Percentiles rank a stretch among this genome's conserved stretches.
phyloP scores from a whole-genome alignment of 1,139 yeast species.

The Kurtzmaniella quercitrusa region DNA sequence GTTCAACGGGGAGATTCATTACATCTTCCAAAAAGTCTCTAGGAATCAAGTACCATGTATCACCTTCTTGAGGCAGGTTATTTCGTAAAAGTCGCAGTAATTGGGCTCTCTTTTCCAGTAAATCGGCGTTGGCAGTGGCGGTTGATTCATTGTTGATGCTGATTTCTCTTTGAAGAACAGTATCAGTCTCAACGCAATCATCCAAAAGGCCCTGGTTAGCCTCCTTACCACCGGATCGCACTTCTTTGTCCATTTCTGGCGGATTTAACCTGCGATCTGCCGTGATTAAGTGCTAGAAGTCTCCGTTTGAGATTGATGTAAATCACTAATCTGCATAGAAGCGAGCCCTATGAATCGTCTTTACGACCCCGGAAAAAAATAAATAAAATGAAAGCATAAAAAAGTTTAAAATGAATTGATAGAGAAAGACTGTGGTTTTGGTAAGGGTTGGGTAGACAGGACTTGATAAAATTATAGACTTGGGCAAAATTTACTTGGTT shows the following conservation, averaged over 20 bases:
- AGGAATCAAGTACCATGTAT: slow-evolving; percentile 36
- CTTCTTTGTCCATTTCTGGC: background rate
- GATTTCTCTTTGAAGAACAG: background rate
- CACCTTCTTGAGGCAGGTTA: slow-evolving; percentile 28
- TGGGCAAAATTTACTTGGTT: too few species aligned
- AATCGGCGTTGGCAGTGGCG: slow-evolving; percentile 8
- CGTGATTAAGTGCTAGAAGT: background rate
- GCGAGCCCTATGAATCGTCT: background rate
- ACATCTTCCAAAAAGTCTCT: slow-evolving; percentile 24
- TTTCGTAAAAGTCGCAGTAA: slow-evolving; percentile 19
- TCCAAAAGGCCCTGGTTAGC: background rate
- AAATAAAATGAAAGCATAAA: background rate
- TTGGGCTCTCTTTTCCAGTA: slow-evolving; percentile 18
- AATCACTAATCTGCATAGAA: background rate
- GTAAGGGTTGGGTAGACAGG: too few species aligned
- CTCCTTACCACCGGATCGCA: background rate
- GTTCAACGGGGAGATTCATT: slow-evolving; percentile 20
- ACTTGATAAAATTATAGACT: too few species aligned
- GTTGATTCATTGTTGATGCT: slow-evolving; percentile 1
- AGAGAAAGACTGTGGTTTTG: too few species aligned
- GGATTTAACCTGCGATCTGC: background rate
- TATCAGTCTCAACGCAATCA: background rate
- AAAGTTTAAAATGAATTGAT: too few species aligned
- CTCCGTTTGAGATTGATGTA: background rate
- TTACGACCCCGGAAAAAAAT: background rate